Conservation (phyloP, 2,329 filamentous ascomycete species). For the Alternaria viburni region DNA sequence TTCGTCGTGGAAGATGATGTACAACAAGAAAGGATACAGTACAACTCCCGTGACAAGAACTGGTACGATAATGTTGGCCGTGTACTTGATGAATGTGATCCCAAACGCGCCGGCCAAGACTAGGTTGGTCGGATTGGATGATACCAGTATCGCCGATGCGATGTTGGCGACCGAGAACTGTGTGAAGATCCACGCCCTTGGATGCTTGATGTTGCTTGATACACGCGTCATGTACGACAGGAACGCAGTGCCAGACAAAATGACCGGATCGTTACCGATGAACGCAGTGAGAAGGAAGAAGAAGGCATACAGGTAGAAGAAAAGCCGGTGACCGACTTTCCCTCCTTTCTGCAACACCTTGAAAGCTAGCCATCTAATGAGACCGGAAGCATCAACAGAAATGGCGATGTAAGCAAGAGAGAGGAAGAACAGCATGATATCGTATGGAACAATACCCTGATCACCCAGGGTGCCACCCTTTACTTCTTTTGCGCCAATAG, state of each 20-base stretch:
- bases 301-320: conserved; percentile 75
- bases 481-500: conserved; percentile 71
- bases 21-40: conserved; percentile 73
- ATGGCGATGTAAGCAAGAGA: conserved; percentile 78
- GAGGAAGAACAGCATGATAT: conserved; percentile 78
- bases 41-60: conserved; percentile 71
- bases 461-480: conserved; percentile 71
- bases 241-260: conserved; percentile 75
- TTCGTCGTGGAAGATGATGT: conserved; percentile 70
- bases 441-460: conserved; percentile 70
- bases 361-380: conserved; percentile 74
- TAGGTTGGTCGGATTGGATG: conserved; percentile 78
- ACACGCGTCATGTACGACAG: conserved; percentile 79
- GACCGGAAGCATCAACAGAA: conserved; percentile 75
- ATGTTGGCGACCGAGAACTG: conserved; percentile 78
- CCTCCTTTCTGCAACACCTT: conserved; percentile 72
- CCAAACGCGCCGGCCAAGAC: conserved; percentile 75
- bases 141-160: conserved; percentile 76
- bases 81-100: conserved; percentile 75
- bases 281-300: conserved; percentile 72
- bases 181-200: conserved; percentile 74
- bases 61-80: conserved; percentile 78
- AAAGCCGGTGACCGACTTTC: conserved; percentile 69
- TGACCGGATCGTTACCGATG: conserved; percentile 78
- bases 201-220: conserved; percentile 73